Evolutionary conservation across 108 stramenopile genomes (phyloP), one percentile per base, ranked within the genome.

Genomic region (Skeletonema grethae): DNA sequence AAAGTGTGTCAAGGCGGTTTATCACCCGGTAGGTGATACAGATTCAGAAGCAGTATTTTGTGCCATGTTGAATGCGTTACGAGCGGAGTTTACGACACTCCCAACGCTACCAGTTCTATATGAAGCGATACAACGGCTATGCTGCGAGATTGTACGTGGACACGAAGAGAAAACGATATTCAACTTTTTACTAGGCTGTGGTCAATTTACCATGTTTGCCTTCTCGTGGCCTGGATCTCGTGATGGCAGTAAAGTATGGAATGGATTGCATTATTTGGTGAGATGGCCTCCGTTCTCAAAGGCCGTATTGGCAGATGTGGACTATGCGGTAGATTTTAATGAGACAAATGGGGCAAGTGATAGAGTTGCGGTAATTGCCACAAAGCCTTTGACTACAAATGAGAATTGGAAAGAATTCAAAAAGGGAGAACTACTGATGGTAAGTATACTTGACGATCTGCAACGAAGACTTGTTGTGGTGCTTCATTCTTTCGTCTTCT

Each of bases 41-140:
- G 97, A 97, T 79, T 91, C 90, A 12, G 97, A 97, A 67, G 87
- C 90, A 4, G 90, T 88, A 48, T 97, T 97, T 83, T 95, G 93
- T 72, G 89, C 90, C 66, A 92, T 97, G 69, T 76, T 97, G 61
- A 97, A 95, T 78, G 87, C 86, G 2, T 70, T 97, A 31, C 73
- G 88, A 31, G 87, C 88, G 18, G 82, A 87, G 65, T 97, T 94
- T 67, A 59, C 30, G 32, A 74, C 80, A 7, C 58, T 93, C 35
- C 92, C 95, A 5, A 90, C 90, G 16, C 70, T 94, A 35, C 91
- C 93, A 6, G 90, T 92, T 16, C 69, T 97, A 10, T 88, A 94
- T 65, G 83, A 80, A 29, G 82, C 85, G 25, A 63, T 97, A 18
- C 76, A 86, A 32, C 65, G 75, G 22, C 46, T 95, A 5, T 85